A percentile compares a stretch with the other conserved stretches of the same genome.
These are phyloP conservation scores for Neltuma alba DNA, from an alignment of 306 rosid species.

Conservation along the genomic window DNA sequence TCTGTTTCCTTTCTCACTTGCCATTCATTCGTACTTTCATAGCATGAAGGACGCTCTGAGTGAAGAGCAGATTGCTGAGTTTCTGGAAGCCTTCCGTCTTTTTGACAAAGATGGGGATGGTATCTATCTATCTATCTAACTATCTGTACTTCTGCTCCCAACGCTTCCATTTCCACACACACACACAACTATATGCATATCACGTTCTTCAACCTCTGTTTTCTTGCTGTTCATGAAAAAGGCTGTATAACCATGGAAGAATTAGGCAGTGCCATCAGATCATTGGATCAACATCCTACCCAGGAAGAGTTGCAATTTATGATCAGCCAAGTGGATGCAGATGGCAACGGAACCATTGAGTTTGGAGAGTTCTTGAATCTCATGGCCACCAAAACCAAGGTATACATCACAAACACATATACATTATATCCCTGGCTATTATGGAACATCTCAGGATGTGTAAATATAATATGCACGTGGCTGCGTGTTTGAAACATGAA, in stretches of 20 bases:
- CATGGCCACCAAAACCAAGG: conserved; percentile 70
- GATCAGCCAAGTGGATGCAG: conserved; percentile 56
- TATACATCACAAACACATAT: background rate
- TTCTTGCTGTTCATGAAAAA: conserved; percentile 7
- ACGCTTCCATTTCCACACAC: no score
- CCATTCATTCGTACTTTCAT: background rate
- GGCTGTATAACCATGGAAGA: conserved; percentile 72
- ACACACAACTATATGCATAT: background rate
- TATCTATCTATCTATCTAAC: background rate
- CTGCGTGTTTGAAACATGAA: background rate
- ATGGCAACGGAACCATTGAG: conserved; percentile 69
- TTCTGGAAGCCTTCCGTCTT: conserved; percentile 65
- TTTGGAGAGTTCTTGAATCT: conserved; percentile 69
- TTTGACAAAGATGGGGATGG: conserved; percentile 77
- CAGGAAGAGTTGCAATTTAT: conserved; percentile 57
- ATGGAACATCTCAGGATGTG: no score
- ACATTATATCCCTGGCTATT: no score
- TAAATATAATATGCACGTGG: background rate
- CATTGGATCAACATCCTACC: conserved; percentile 53
- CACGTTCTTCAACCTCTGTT: background rate
- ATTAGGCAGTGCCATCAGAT: conserved; percentile 51
- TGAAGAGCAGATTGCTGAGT: conserved; percentile 60
- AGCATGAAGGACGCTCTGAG: conserved; percentile 36
- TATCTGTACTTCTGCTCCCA: no score
- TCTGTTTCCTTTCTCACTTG: no score